phyloP scores from a whole-genome alignment of 108 stramenopile species.

The Epithemia pelagica region DNA sequence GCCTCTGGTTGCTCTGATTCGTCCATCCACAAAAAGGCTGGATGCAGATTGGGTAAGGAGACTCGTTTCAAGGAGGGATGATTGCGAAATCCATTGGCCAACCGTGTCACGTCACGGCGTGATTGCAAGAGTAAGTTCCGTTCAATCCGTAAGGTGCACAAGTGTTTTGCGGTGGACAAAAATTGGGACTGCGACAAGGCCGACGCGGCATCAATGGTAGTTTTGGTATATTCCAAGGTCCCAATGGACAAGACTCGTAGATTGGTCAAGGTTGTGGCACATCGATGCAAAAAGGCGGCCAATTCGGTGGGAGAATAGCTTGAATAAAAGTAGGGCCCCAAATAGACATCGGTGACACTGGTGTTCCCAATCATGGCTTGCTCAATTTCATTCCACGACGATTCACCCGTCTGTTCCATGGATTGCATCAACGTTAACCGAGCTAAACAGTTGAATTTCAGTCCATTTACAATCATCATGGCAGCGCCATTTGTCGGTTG shows the following conservation, averaged over 20 bases:
- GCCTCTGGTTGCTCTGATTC: neutral
- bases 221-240: slow-evolving; percentile 1
- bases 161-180: neutral
- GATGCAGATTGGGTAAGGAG: slow-evolving; percentile 1
- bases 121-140: neutral
- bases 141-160: slow-evolving; percentile 1
- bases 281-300: neutral
- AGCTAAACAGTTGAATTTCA: neutral
- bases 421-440: neutral
- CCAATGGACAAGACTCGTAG: neutral
- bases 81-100: neutral
- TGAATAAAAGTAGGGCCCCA: slow-evolving; percentile 3
- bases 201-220: neutral
- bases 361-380: neutral
- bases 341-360: neutral
- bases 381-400: neutral
- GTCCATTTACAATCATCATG: neutral
- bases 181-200: neutral
- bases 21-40: neutral
- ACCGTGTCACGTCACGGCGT: neutral
- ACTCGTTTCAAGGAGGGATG: slow-evolving; percentile 1
- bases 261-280: neutral
- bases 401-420: neutral
- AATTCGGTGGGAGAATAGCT: neutral
- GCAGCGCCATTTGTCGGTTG: no score